phyloP scores from a whole-genome alignment of 2,329 filamentous ascomycete genomes.

The Cyphellophora attinorum region DNA sequence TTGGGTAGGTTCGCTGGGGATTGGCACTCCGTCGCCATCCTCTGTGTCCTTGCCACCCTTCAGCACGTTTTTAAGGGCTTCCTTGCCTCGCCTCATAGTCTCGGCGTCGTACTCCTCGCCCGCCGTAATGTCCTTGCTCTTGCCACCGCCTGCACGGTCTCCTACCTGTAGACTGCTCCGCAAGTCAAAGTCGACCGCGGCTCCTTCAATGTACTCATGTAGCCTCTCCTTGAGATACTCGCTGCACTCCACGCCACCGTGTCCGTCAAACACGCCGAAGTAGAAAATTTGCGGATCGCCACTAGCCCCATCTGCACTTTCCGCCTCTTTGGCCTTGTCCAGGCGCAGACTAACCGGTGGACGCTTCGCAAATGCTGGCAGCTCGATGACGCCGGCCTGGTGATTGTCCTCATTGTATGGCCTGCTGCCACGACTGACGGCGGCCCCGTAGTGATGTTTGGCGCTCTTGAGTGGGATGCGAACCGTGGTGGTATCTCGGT shows the following conservation, averaged over 20 bases:
- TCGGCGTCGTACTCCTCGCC: conserved; percentile 7
- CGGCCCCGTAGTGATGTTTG: conserved; percentile 89
- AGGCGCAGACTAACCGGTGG: conserved; percentile 55
- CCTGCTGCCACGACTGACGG: conserved; percentile 68
- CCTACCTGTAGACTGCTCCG: conserved; percentile 57
- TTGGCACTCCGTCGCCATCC: conserved; percentile 5
- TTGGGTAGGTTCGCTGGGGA: conserved; percentile 32
- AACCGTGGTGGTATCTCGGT: conserved; percentile 80
- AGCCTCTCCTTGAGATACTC: conserved; percentile 75
- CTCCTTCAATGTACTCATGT: conserved; percentile 80
- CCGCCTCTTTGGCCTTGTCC: conserved; percentile 25
- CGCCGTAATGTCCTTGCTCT: not conserved
- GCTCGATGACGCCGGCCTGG: conserved; percentile 85
- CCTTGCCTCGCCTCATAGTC: conserved; percentile 8
- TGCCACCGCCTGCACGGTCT: not conserved
- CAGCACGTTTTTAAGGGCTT: conserved; percentile 8
- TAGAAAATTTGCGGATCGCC: conserved; percentile 97
- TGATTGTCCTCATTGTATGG: conserved; percentile 89
- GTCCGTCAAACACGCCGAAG: conserved; percentile 92
- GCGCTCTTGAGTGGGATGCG: conserved; percentile 87
- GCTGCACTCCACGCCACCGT: conserved; percentile 83
- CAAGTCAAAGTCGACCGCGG: conserved; percentile 66
- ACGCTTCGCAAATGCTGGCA: conserved; percentile 85
- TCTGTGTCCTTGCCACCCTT: no score
- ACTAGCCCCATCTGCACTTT: conserved; percentile 62